phyloP scores from a whole-genome alignment of 768 basidiomycete genomes.

The Russula sp. region DNA sequence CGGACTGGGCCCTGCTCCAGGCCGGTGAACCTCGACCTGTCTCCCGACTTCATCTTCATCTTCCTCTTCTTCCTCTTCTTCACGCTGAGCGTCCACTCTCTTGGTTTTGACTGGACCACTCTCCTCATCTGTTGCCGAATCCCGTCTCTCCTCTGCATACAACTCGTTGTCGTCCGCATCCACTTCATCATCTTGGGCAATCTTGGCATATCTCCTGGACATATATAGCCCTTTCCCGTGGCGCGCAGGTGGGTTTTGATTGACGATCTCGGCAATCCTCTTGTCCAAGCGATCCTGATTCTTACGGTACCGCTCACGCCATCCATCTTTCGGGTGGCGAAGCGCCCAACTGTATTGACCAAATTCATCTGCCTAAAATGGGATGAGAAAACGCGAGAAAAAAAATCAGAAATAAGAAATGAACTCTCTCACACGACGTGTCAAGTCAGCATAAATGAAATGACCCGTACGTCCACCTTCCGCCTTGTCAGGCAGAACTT shows the following conservation, averaged over 20 bases:
- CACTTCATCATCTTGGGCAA: background rate
- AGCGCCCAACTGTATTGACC: conserved; percentile 18
- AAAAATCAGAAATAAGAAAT: no score
- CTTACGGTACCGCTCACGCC: conserved; percentile 25
- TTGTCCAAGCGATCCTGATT: conserved; percentile 17
- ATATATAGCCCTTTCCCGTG: conserved; percentile 17
- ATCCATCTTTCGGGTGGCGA: conserved; percentile 20
- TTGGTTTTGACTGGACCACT: background rate
- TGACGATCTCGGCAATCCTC: conserved; percentile 17
- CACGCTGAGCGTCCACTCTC: background rate
- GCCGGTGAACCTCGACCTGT: background rate
- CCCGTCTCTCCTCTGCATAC: background rate
- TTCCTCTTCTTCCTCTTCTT: conserved; percentile 16
- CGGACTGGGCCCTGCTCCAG: background rate
- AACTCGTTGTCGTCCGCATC: background rate
- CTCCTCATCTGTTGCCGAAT: conserved; percentile 3
- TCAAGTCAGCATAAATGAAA: conserved; percentile 14
- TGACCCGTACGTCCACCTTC: conserved; percentile 14
- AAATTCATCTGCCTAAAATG: conserved; percentile 5
- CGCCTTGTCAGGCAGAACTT: conserved; percentile 9
- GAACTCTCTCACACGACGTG: conserved; percentile 17
- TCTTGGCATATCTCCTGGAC: conserved; percentile 1
- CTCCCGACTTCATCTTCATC: background rate
- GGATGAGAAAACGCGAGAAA: background rate
- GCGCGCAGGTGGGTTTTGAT: conserved; percentile 4